Base-by-base conservation (phyloP, 1,284 basidiomycete species). In the Omphalotus olearius region DNA sequence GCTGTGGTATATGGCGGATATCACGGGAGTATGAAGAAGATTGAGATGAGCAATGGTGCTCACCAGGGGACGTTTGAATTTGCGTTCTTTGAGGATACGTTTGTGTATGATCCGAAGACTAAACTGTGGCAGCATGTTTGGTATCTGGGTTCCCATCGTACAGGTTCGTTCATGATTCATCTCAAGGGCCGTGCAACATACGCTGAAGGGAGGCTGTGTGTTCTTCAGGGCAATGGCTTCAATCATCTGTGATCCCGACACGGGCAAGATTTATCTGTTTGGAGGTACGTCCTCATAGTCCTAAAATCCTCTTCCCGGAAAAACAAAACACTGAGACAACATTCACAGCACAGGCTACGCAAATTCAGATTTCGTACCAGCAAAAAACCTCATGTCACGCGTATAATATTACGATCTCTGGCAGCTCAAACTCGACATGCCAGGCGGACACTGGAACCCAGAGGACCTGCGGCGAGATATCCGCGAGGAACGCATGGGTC, bases 1-100 rank as follows among this genome's bases (percentile, higher is more conserved):
- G 56, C 51, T 16, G 41, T 57, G 7, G 47, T 57, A 6, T 55
- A 47, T 23, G 56, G 56, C 17, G 56, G 56, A 4, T 57, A 57
- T 37, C 44, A 50, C 17, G 41, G 40, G 14, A 47, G 30, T n/a
- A 23, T 52, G 30, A 17, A 38, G 13, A 52, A 45, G 4, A 23
- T 49, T 13, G 52, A 44, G 18, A 7, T 20, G 3, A 33, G 11
- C 0, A 37, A 14, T 20, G 11, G 16, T 9, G 30, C 20, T n/a
- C 26, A 18, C 7, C n/a, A 35, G 6, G 23, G 5, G 16, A 17
- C 26, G 11, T 50, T 38, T 35, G 10, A 43, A 6, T 55, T 47
- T 36, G 26, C 54, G 38, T 53, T 53, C 30, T 56, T 51, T 38
- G 56, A 54, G 3, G 56, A 57, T 41, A 56, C 56, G 1, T 53